phyloP scores from a whole-genome alignment of 139 green algal species.

The Gonium pectorale region DNA sequence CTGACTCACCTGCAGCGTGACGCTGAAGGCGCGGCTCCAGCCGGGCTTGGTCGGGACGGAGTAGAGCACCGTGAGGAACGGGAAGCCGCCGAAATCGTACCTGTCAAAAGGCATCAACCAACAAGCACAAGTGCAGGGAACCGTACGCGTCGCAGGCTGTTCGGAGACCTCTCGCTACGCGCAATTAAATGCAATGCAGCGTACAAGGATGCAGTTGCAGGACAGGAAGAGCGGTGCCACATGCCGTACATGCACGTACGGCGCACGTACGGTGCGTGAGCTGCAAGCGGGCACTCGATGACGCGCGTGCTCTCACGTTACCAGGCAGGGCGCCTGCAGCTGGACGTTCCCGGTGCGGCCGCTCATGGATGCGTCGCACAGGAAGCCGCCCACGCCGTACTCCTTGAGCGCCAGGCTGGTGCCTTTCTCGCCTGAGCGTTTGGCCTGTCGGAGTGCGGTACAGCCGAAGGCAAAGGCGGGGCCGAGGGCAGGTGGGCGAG shows the following conservation, averaged over 20 bases:
- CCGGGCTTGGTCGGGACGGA: slow-evolving; percentile 15
- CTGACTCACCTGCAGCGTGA: not conserved
- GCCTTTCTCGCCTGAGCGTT: slow-evolving; percentile 11
- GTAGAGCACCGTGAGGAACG: not conserved
- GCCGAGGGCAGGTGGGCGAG: not conserved
- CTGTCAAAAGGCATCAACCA: not conserved
- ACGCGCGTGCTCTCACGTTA: not conserved
- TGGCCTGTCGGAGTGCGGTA: not conserved
- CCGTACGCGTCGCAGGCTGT: too few relatives aligned
- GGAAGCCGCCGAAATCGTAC: not conserved
- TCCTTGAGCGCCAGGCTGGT: not conserved
- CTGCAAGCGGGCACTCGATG: too few relatives aligned
- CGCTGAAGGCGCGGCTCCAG: slow-evolving; percentile 27
- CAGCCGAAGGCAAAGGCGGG: not conserved
- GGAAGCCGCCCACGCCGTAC: not conserved
- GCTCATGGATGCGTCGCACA: not conserved
- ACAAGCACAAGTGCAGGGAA: not conserved
- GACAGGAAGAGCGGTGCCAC: not conserved
- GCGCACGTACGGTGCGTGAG: not conserved
- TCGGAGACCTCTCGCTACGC: not conserved
- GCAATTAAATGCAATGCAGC: not conserved
- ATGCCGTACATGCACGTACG: not conserved
- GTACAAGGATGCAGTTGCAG: not conserved
- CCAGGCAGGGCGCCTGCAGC: not conserved
- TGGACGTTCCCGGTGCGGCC: not conserved